Evolutionary conservation across 129 eudicot genomes (phyloP).

Genomic region (Scalesia atractyloides): DNA sequence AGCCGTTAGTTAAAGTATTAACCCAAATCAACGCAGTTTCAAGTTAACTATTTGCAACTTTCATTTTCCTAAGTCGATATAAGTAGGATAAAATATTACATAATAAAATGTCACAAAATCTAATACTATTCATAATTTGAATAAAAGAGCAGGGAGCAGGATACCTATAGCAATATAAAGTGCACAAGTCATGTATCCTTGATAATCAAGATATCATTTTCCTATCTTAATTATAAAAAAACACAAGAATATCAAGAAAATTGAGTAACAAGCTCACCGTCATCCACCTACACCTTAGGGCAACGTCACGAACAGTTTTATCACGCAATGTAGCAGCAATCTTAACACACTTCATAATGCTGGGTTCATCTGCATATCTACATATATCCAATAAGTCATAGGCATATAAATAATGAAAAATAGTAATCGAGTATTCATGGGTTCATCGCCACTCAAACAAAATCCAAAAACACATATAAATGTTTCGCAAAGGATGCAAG

Average conservation of each 20-base stretch:
- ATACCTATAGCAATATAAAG: too few species aligned
- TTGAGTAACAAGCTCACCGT: constrained; percentile 58
- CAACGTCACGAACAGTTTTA: constrained; percentile 96
- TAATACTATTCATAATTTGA: too few species aligned
- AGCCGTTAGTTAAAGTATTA: background rate
- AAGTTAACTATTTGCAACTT: background rate
- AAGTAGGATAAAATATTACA: background rate
- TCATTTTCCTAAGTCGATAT: background rate
- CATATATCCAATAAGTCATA: background rate
- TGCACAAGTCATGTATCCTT: background rate
- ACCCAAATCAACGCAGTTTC: background rate
- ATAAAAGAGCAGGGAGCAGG: too few species aligned
- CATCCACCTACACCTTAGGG: constrained; percentile 91
- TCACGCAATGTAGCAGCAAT: constrained; percentile 83
- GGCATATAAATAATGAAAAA: background rate
- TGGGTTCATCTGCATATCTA: constrained; percentile 79
- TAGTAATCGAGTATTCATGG: background rate
- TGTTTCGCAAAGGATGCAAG: background rate
- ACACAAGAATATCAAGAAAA: background rate
- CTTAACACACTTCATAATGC: constrained; percentile 73
- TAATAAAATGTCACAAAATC: background rate
- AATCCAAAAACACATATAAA: background rate
- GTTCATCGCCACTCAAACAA: background rate
- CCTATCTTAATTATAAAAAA: background rate
- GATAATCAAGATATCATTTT: background rate